A percentile compares a stretch with the other conserved stretches of the same genome.
Conservation (phyloP, 176 grass and related monocot genomes). For the Cymbopogon citratus region DNA sequence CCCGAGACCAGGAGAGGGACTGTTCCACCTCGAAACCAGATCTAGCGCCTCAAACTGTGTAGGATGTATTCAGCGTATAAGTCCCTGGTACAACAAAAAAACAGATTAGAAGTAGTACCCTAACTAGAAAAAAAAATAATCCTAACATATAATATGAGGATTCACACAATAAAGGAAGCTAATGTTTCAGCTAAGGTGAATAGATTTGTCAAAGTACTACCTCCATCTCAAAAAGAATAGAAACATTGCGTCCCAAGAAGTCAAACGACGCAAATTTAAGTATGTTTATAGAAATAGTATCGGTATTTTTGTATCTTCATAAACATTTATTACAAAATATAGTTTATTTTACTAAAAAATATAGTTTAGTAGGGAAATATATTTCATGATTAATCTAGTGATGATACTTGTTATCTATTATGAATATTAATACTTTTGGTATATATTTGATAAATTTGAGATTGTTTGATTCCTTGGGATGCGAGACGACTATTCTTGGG, state of each 20-base stretch:
- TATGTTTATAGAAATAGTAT: background rate
- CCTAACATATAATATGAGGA: background rate
- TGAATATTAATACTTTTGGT: background rate
- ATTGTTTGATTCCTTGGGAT: background rate
- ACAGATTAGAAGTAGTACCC: background rate
- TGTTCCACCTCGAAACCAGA: background rate
- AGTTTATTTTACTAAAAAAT: too few species aligned
- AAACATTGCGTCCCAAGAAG: background rate
- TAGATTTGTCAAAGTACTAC: background rate
- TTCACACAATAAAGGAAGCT: background rate
- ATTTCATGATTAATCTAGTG: background rate
- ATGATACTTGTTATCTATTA: background rate
- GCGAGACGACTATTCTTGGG: background rate
- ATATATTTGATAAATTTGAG: background rate
- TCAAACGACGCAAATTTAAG: background rate
- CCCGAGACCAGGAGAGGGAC: background rate
- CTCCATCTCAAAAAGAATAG: background rate
- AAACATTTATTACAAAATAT: background rate
- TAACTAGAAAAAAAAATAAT: background rate
- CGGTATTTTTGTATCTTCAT: background rate
- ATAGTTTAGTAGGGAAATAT: background rate
- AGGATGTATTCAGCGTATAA: constrained; percentile 50
- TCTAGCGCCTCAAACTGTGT: constrained; percentile 38
- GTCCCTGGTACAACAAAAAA: constrained; percentile 28
- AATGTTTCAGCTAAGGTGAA: background rate